Evolutionary conservation across 2,329 filamentous ascomycete species (phyloP).

Genomic region (Ascochyta fabae): DNA sequence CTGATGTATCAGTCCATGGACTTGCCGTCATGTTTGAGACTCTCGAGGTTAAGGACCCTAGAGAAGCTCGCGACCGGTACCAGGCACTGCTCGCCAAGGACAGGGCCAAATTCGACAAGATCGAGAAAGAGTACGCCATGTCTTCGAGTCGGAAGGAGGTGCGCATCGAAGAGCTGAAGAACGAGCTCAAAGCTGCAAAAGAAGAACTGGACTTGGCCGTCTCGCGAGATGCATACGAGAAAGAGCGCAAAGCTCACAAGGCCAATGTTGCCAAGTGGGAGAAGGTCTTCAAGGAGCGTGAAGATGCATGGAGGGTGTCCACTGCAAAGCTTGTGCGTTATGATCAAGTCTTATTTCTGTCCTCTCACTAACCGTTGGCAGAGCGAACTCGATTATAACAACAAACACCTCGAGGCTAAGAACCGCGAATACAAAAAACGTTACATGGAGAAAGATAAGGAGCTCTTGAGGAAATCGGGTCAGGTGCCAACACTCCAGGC

Average conservation of each 20-base stretch:
- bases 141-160: constrained; percentile 47
- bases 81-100: constrained; percentile 53
- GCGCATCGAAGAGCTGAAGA: constrained; percentile 42
- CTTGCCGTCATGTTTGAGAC: constrained; percentile 75
- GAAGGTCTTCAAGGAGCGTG: constrained; percentile 37
- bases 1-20: constrained; percentile 49
- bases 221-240: constrained; percentile 39
- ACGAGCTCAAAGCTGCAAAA: constrained; percentile 30
- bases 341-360: not conserved
- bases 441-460: constrained; percentile 32
- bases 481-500: constrained; percentile 38
- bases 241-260: constrained; percentile 37
- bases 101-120: constrained; percentile 45
- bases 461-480: constrained; percentile 27
- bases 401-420: constrained; percentile 35
- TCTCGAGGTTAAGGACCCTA: constrained; percentile 61
- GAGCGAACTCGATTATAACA: constrained; percentile 33
- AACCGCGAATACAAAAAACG: constrained; percentile 36
- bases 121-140: constrained; percentile 72
- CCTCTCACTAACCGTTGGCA: constrained; percentile 12
- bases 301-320: constrained; percentile 37
- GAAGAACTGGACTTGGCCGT: constrained; percentile 33
- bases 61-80: constrained; percentile 53
- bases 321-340: constrained; percentile 36
- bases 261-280: constrained; percentile 45